Conservation (phyloP, 371 early-diverging fungal genomes). For the Actinomortierella wolfii region DNA sequence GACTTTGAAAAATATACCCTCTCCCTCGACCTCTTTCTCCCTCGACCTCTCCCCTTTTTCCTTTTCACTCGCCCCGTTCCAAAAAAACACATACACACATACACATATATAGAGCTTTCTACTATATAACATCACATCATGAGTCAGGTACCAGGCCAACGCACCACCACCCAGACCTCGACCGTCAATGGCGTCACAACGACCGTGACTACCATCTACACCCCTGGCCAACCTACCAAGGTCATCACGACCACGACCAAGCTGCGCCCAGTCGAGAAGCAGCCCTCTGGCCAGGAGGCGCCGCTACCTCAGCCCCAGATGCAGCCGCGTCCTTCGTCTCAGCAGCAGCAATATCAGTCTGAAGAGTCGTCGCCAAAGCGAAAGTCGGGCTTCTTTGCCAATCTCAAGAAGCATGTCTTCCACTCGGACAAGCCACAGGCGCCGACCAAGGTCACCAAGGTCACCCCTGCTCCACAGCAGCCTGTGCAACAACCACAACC, state of each 20-base stretch:
- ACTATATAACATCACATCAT: too few relatives aligned
- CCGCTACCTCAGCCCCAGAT: conserved; percentile 17
- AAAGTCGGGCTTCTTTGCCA: conserved; percentile 26
- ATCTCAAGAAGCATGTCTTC: conserved; percentile 24
- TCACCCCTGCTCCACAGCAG: neutral
- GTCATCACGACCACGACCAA: conserved; percentile 35
- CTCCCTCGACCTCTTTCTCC: too few relatives aligned
- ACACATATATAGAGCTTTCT: too few relatives aligned
- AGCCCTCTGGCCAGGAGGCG: conserved; percentile 2
- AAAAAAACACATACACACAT: too few relatives aligned
- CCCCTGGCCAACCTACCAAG: conserved; percentile 41
- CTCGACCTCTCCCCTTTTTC: too few relatives aligned
- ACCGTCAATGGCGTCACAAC: conserved; percentile 42
- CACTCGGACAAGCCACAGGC: conserved; percentile 14
- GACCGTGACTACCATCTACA: conserved; percentile 28
- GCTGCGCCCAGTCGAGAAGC: conserved; percentile 15
- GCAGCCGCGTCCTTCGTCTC: conserved; percentile 21
- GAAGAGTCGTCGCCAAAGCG: conserved; percentile 7
- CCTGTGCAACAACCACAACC: conserved; percentile 2
- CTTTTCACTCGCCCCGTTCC: too few relatives aligned
- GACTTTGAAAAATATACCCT: too few relatives aligned
- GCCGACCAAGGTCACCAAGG: conserved; percentile 2
- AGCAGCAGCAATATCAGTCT: conserved; percentile 2
- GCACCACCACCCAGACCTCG: conserved; percentile 38
- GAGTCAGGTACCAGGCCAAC: conserved; percentile 29